Base-by-base conservation (phyloP, 164 flowering plant genomes). In the Nymphaea thermarum region DNA sequence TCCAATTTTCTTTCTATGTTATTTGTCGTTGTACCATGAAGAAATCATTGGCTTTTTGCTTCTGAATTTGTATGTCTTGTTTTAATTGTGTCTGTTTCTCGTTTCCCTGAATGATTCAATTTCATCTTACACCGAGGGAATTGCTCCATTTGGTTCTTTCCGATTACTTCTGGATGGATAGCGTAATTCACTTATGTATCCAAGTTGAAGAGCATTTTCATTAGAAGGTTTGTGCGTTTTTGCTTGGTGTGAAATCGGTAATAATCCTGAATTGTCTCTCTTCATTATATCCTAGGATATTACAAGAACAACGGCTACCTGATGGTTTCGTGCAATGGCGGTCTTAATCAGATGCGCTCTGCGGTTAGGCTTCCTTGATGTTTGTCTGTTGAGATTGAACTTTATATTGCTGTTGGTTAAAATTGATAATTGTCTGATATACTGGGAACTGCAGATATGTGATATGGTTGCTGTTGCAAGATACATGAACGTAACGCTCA, bases 401-500 rank as follows among this genome's bases (percentile, higher is more conserved):
- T 43, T 61, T 61, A 6, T 17, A 61, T n/a, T 61, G 6, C 64
- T 61, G 11, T 64, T 65, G 4, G 44, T 11, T 18, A 18, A 36
- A 25, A 60, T 55, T 57, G 68, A 14, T 62, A 2, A 18, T 42
- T 4, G 55, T 14, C 12, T 6, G 25, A 25, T 25, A 25, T 47
- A 14, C 11, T 47, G 55, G 55, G 4, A 61, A 61, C 12, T 72
- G 42, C 86, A 94, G 98, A 91, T 94, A 25, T 94, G 98, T 75
- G 98, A 91, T 73, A 94, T 94, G 98, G 98, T 94, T 59, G 80
- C 96, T 42, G 86, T 91, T 77, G 98, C 97, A 62, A 86, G 97
- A 78, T 79, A 84, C 68, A 68, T 93, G 59, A 93, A 93, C 75
- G 91, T 89, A 62, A 91, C 98, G 0, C 86, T 93, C 60, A 85